Evolutionary conservation across 345 rosid genomes (phyloP).

Genomic region (Mercurialis annua): DNA sequence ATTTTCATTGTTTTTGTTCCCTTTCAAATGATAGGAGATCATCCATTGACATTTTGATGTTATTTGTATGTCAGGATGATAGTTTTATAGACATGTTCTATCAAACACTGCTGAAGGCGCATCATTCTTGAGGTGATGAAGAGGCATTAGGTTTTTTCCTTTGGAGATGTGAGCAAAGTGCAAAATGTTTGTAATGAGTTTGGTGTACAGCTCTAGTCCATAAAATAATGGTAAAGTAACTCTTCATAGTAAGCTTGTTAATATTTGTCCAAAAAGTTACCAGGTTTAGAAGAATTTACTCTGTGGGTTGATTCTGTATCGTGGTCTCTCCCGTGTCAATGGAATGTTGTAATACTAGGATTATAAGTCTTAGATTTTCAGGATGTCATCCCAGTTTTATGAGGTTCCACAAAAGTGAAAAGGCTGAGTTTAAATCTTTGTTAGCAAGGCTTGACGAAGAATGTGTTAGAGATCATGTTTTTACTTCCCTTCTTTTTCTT

Average conservation of each 20-base stretch:
- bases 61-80: conserved; percentile 45
- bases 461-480: conserved; percentile 5
- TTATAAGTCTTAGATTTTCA: conserved; percentile 6
- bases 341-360: conserved; percentile 16
- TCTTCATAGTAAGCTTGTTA: conserved; percentile 2
- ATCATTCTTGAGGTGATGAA: conserved; percentile 37
- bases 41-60: conserved; percentile 6
- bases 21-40: neutral
- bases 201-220: conserved; percentile 30
- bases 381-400: conserved; percentile 1
- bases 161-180: conserved; percentile 12
- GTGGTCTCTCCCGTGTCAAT: neutral
- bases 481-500: neutral
- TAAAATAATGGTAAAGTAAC: conserved; percentile 9
- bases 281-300: neutral
- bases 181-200: conserved; percentile 22
- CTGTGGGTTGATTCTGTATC: neutral
- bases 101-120: conserved; percentile 49
- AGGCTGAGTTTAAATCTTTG: conserved; percentile 6
- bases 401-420: conserved; percentile 10
- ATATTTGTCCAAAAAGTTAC: conserved; percentile 7
- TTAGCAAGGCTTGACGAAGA: neutral
- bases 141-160: conserved; percentile 2
- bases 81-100: conserved; percentile 60
- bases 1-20: too few species aligned